Evolutionary conservation across 805 yeast genomes (phyloP).

Genomic region (Nakazawaea ambrosiae): DNA sequence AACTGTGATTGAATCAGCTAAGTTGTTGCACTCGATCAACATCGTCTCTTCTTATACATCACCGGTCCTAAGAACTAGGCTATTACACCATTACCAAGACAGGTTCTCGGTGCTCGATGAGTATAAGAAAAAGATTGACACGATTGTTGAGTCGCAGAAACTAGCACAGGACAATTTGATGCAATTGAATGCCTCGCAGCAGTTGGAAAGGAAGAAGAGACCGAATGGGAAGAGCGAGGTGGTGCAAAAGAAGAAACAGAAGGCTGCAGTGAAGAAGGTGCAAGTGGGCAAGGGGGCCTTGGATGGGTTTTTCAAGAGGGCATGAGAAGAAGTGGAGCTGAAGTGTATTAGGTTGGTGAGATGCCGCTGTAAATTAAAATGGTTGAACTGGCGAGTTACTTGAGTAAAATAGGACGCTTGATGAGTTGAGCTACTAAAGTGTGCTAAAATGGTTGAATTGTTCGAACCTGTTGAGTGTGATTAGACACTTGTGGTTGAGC

Average conservation of each 20-base stretch:
- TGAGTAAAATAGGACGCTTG: too few species aligned
- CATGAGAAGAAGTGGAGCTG: too few species aligned
- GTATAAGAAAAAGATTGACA: conserved; percentile 17
- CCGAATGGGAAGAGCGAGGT: conserved; percentile 16
- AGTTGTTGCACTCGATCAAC: conserved; percentile 35
- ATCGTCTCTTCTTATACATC: conserved; percentile 39
- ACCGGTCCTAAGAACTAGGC: conserved; percentile 19
- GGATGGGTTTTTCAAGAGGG: conserved; percentile 56
- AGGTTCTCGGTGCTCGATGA: conserved; percentile 16
- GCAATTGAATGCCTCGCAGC: conserved; percentile 22
- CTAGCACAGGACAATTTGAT: conserved; percentile 25
- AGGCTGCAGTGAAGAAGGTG: conserved; percentile 23
- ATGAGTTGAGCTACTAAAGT: too few species aligned
- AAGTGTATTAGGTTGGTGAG: too few species aligned
- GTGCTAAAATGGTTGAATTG: too few species aligned
- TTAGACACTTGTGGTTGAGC: too few species aligned
- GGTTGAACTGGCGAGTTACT: too few species aligned
- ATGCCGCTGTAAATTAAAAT: too few species aligned
- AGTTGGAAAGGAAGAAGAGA: conserved; percentile 15
- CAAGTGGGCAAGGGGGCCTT: conserved; percentile 61
- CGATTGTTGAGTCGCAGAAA: conserved; percentile 15
- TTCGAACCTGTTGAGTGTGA: too few species aligned
- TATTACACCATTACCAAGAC: conserved; percentile 14
- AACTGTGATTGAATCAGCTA: conserved; percentile 27
- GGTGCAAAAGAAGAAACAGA: conserved; percentile 15